Conservation (phyloP, 495 filamentous ascomycete species). For the Trichoderma asperelloides region DNA sequence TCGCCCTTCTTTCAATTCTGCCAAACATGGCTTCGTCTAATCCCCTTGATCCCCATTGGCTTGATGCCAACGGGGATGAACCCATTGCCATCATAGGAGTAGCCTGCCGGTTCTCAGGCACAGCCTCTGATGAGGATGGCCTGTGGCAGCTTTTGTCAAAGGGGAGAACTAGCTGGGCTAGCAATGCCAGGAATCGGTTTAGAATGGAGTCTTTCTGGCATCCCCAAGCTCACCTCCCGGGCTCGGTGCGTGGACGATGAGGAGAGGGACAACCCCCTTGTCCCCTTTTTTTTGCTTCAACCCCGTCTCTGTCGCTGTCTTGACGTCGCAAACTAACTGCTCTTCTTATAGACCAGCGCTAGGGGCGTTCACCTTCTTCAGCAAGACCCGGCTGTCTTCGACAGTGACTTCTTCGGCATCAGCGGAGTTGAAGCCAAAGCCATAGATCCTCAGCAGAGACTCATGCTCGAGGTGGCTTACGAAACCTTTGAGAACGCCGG, state of each 20-base stretch:
- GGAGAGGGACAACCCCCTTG: not conserved
- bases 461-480: constrained; percentile 27
- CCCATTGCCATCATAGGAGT: constrained; percentile 9
- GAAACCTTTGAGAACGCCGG: constrained; percentile 31
- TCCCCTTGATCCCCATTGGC: not conserved
- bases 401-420: constrained; percentile 8
- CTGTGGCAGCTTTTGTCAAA: not conserved
- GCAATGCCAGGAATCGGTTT: constrained; percentile 1
- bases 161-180: constrained; percentile 1
- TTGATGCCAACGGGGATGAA: constrained; percentile 2
- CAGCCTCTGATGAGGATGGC: not conserved
- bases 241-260: not conserved
- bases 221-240: not conserved
- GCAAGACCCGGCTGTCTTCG: constrained; percentile 1
- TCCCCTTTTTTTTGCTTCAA: not conserved
- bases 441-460: constrained; percentile 29
- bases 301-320: not conserved
- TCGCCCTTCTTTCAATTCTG: not conserved
- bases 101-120: constrained; percentile 2
- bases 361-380: not conserved
- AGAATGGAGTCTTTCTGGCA: constrained; percentile 3
- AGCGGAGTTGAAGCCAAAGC: constrained; percentile 21
- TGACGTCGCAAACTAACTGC: not conserved
- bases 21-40: not conserved
- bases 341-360: not conserved